These are phyloP conservation scores for Salicornia ramosissima DNA, from an alignment of 148 eudicot genomes.

Conservation along the genomic window DNA sequence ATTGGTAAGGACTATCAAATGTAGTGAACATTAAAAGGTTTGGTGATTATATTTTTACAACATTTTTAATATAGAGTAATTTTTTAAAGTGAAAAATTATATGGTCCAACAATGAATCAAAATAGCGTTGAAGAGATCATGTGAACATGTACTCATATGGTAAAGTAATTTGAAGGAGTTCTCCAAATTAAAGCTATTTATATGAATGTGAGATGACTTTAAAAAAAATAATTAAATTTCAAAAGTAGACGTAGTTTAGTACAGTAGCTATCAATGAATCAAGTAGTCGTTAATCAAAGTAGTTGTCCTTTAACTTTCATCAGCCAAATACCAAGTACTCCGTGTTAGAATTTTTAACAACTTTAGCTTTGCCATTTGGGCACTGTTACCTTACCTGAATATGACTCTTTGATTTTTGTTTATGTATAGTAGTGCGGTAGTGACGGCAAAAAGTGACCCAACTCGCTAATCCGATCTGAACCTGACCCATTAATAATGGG, in stretches of 20 bases:
- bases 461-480: no score
- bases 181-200: background rate
- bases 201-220: constrained; percentile 11
- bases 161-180: constrained; percentile 2
- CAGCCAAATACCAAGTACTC: background rate
- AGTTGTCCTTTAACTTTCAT: constrained; percentile 19
- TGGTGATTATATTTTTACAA: no score
- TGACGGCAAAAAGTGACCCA: no score
- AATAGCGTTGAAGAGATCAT: constrained; percentile 13
- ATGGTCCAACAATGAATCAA: background rate
- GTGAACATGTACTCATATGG: constrained; percentile 17
- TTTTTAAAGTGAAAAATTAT: no score
- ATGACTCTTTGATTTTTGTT: background rate
- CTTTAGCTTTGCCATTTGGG: constrained; percentile 22
- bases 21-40: no score
- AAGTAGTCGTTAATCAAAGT: constrained; percentile 14
- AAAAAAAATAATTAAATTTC: background rate
- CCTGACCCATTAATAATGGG: no score
- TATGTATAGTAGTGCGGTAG: no score
- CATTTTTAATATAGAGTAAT: no score
- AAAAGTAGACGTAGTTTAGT: background rate
- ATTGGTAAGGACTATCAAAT: no score
- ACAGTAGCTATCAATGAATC: background rate
- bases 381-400: constrained; percentile 3
- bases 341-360: background rate